Conservation (phyloP, 2,329 filamentous ascomycete species). For the Leptographium procerum region DNA sequence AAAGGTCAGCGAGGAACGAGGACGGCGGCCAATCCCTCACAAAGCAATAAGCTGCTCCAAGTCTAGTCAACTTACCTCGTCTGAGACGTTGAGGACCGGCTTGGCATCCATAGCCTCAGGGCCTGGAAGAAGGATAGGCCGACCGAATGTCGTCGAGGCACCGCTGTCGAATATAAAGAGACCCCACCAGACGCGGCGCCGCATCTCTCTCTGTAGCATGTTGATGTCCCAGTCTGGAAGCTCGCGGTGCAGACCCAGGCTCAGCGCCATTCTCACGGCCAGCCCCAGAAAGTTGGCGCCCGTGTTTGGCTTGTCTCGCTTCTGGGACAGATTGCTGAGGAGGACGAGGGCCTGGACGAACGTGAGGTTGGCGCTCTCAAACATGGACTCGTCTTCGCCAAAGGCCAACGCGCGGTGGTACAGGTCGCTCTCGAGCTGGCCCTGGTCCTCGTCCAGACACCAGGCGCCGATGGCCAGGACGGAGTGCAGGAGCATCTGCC, state of each 20-base stretch:
- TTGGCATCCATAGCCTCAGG: conserved; percentile 2
- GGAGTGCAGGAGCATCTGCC: conserved; percentile 4
- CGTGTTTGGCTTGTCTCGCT: conserved; percentile 6
- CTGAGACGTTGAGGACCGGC: neutral
- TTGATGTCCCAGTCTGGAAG: conserved; percentile 4
- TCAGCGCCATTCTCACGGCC: conserved; percentile 5
- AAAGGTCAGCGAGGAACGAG: too few relatives aligned
- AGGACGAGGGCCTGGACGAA: conserved; percentile 5
- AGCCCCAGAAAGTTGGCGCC: conserved; percentile 5
- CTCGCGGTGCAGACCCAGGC: conserved; percentile 4
- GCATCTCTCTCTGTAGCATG: conserved; percentile 2
- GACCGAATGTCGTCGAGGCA: conserved; percentile 3
- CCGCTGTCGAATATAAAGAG: conserved; percentile 7
- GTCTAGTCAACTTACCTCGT: conserved; percentile 1
- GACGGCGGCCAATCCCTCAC: neutral
- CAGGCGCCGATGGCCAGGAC: conserved; percentile 3
- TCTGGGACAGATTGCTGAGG: conserved; percentile 6
- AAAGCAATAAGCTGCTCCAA: too few relatives aligned
- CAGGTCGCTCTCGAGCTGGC: neutral
- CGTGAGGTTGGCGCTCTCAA: conserved; percentile 6
- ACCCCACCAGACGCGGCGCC: conserved; percentile 5
- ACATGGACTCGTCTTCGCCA: conserved; percentile 4
- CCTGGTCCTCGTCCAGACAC: neutral
- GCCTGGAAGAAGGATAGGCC: conserved; percentile 3
- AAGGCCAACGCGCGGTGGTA: conserved; percentile 1